Base-by-base conservation (phyloP, 805 yeast species). In the Saccharomycopsis sp. region DNA sequence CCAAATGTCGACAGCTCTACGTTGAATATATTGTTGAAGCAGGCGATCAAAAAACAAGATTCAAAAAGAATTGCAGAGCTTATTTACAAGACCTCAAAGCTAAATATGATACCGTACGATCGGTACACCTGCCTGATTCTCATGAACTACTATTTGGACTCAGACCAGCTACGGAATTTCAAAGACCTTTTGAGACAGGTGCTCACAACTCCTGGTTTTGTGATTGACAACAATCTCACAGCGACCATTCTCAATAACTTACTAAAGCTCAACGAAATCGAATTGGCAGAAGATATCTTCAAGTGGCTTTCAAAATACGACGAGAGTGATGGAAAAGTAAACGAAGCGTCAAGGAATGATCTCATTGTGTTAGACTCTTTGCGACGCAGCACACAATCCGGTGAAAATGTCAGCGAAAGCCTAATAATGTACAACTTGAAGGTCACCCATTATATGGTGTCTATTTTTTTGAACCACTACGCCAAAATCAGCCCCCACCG, bases 11-110 rank as follows among this genome's bases (percentile, higher is more conserved):
- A 29, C n/a, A 24, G 24, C 23, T 37, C 18, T 3, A 14, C 18
- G 20, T 14, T 23, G 18, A 46, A 52, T 52, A 46, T 52, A 3
- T 52, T 52, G n/a, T 21, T 52, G 48, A 52, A 52, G 21, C 12
- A 21, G n/a, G 23, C 55, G 2, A 21, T 52, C 8, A 52, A 52
- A 37, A 24, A 12, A 40, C 37, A 52, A 34, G 44, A 23, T 24
- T 21, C 24, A 29, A 40, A 29, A 21, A 23, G 44, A 24, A 34
- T 18, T 34, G 9, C 46, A 12, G 14, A 40, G 3, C 14, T 24
- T 21, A 23, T 52, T 18, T 20, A 21, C 21, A 2, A 52, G 41
- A 20, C 24, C 24, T 23, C 23, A 24, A 7, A 44, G 24, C 21
- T 18, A 9, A 41, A 34, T 16, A 4, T 15, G 44, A 14, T 52